These are phyloP conservation scores for Tuber microsphaerosporum DNA, from an alignment of 495 filamentous ascomycete species.

Conservation along the genomic window DNA sequence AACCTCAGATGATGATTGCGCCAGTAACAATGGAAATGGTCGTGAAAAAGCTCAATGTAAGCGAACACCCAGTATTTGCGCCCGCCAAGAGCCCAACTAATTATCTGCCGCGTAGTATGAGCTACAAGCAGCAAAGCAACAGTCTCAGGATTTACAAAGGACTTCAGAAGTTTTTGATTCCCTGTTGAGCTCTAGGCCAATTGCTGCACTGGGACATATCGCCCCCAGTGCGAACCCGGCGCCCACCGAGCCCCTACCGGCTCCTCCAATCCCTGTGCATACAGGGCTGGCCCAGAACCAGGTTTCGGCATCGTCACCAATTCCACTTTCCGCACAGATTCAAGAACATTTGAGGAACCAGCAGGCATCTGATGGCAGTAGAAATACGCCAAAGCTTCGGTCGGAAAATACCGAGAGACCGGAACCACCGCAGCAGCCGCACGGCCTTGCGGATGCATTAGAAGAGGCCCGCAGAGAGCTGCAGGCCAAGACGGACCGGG, in stretches of 20 bases:
- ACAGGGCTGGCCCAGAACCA: background rate
- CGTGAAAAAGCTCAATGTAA: conserved; percentile 85
- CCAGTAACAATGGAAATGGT: conserved; percentile 90
- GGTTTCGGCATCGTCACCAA: background rate
- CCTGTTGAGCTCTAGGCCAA: conserved; percentile 63
- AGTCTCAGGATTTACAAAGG: conserved; percentile 72
- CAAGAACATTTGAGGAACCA: conserved; percentile 44
- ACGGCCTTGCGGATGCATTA: conserved; percentile 73
- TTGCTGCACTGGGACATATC: conserved; percentile 50
- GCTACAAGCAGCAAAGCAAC: conserved; percentile 77
- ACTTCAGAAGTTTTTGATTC: conserved; percentile 73
- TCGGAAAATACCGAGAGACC: conserved; percentile 45
- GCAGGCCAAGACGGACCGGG: conserved; percentile 64
- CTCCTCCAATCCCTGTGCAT: conserved; percentile 44
- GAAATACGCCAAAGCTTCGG: conserved; percentile 18
- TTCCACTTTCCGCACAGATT: background rate
- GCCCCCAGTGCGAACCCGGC: conserved; percentile 43
- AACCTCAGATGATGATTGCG: conserved; percentile 70
- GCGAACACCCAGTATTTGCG: conserved; percentile 41
- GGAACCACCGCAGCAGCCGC: conserved; percentile 81
- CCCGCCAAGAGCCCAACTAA: conserved; percentile 16
- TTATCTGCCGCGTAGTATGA: conserved; percentile 55
- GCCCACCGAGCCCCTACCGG: conserved; percentile 46
- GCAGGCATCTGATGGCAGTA: conserved; percentile 43
- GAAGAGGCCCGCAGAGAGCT: conserved; percentile 73